These are phyloP conservation scores for Rubia balearica DNA, from an alignment of 305 asterid genomes.

Conservation along the genomic window DNA sequence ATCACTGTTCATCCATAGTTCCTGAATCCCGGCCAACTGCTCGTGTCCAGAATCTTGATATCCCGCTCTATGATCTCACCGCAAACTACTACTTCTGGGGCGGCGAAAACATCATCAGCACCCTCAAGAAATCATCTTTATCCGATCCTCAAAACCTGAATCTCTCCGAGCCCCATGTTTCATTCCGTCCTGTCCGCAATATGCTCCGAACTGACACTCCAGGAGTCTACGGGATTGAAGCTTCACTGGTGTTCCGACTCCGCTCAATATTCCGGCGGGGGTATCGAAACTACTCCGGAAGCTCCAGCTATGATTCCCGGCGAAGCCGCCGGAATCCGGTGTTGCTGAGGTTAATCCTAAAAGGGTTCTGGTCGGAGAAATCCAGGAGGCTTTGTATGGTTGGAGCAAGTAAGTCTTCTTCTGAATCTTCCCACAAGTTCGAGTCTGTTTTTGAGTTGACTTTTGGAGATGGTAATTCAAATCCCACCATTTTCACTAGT, in stretches of 20 bases:
- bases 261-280: neutral
- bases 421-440: slow-evolving; percentile 20
- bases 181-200: neutral
- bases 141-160: slow-evolving; percentile 4
- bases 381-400: slow-evolving; percentile 50
- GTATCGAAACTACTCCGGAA: neutral
- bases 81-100: slow-evolving; percentile 30
- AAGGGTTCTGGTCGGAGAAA: slow-evolving; percentile 52
- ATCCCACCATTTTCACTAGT: slow-evolving; percentile 29
- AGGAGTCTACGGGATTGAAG: slow-evolving; percentile 35
- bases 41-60: neutral
- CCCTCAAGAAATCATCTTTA: neutral
- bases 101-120: slow-evolving; percentile 28
- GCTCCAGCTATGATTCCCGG: neutral
- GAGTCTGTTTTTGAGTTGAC: slow-evolving; percentile 24
- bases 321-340: slow-evolving; percentile 1
- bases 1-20: slow-evolving; percentile 42
- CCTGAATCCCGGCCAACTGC: slow-evolving; percentile 30
- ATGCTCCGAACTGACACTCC: slow-evolving; percentile 22
- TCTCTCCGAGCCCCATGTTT: slow-evolving; percentile 15
- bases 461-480: neutral
- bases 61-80: neutral
- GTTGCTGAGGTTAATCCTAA: slow-evolving; percentile 24
- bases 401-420: slow-evolving; percentile 18
- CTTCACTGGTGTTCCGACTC: slow-evolving; percentile 24